Base-by-base conservation (phyloP, 2,329 filamentous ascomycete species). In the Canariomyces notabilis region DNA sequence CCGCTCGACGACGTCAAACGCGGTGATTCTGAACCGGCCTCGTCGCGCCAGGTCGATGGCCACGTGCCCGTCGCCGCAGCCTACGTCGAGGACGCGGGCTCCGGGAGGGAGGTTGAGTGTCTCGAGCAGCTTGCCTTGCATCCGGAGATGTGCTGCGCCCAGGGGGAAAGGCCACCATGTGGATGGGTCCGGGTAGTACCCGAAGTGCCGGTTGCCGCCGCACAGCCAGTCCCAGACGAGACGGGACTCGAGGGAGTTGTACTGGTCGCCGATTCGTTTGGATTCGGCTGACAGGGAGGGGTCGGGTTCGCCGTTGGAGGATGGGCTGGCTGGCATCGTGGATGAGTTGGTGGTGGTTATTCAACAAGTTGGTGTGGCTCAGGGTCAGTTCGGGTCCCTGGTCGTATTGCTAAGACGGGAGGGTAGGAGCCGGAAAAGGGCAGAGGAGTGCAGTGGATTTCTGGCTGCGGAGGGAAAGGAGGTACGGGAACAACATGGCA, bases 31-130 rank as follows among this genome's bases (percentile, higher is more conserved):
- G 36, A 70, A 57, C 6, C 67, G 63, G 36, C 59, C 52, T 14
- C 60, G 61, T 16, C 59, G 51, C 6, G 71, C 74, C 61, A 78
- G 62, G 57, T 66, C 64, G 6, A 73, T 61, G 2, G 75, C 73
- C n/a, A 77, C 73, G 49, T 71, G 64, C 12, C 68, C 74, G 4
- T 67, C 64, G 1, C 75, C 75, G 49, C 70, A 73, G 14, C 74
- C 73, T 2, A 73, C 73, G 51, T 78, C 75, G 4, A 77, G 63
- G 3, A 77, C 66, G 18, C 57, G 57, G 0, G 70, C 59, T 9
- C 69, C 70, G 2, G 59, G 43, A 4, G 61, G 57, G 3, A 73
- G 60, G 14, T 53, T 52, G 14, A 76, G 53, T 4, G 57, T 59
- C 15, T 60, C 56, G 43, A 65, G 61, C 12, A 78, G 59, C 50